These are phyloP conservation scores for Coccomyxa sp. DNA, from an alignment of 139 green algal genomes.

Conservation along the genomic window DNA sequence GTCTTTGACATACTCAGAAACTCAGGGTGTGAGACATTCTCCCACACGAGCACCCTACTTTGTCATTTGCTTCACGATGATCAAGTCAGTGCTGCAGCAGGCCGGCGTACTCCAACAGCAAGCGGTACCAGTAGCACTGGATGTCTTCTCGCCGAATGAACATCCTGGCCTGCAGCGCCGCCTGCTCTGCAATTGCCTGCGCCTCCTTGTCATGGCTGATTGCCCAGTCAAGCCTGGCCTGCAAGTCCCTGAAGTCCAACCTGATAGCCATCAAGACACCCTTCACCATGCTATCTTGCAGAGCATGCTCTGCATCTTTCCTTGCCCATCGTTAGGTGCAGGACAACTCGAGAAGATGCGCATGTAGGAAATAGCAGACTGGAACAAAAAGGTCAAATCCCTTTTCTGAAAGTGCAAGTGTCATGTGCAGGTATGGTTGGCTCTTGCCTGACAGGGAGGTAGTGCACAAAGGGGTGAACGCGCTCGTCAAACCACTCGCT, in stretches of 20 bases:
- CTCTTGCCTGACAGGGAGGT: background rate
- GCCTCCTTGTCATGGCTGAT: background rate
- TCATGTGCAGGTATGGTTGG: no score
- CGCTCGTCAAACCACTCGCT: constrained; percentile 6
- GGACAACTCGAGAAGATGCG: background rate
- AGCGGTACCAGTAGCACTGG: background rate
- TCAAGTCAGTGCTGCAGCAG: no score
- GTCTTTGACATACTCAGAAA: no score
- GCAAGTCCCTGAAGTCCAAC: constrained; percentile 4
- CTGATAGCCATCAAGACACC: background rate
- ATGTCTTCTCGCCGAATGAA: constrained; percentile 2
- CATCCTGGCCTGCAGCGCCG: background rate
- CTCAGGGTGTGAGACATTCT: no score
- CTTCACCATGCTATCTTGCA: background rate
- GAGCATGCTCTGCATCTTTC: background rate
- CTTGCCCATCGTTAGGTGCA: background rate
- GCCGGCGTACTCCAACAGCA: no score
- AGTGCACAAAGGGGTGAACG: constrained; percentile 1
- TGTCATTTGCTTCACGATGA: no score
- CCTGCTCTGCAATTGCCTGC: background rate
- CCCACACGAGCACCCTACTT: no score
- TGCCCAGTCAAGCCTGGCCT: constrained; percentile 4
- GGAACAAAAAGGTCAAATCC: no score
- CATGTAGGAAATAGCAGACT: background rate
- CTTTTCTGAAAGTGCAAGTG: no score